phyloP scores from a whole-genome alignment of 2,329 filamentous ascomycete genomes.

The Bertia moriformis region DNA sequence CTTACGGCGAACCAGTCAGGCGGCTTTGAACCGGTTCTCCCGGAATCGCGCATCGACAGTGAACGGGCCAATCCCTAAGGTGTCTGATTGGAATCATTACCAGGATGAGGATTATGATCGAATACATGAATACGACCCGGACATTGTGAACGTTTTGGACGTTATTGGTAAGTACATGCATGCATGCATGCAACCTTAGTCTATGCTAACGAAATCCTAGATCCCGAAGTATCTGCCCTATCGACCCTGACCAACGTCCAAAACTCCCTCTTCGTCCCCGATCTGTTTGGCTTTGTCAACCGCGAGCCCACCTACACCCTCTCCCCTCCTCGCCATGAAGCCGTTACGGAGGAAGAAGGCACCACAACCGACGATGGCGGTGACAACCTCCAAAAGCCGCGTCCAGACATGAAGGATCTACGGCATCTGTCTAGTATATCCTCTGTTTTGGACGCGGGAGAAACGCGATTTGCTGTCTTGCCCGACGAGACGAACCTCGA shows the following conservation, averaged over 20 bases:
- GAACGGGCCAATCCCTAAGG: not conserved
- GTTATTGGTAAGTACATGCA: conserved; percentile 40
- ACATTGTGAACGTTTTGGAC: conserved; percentile 54
- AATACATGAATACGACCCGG: conserved; percentile 35
- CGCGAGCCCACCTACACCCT: conserved; percentile 66
- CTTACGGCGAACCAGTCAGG: not conserved
- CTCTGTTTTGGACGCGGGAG: conserved; percentile 9
- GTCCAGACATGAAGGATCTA: conserved; percentile 6
- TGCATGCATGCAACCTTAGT: too few relatives aligned
- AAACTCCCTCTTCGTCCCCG: conserved; percentile 75
- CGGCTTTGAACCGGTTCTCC: not conserved
- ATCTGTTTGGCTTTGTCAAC: conserved; percentile 63
- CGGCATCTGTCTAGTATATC: conserved; percentile 3
- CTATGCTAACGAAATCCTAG: conserved; percentile 22
- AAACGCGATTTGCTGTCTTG: conserved; percentile 50
- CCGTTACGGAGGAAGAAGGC: conserved; percentile 9
- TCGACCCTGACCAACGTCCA: conserved; percentile 80
- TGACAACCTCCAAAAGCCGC: conserved; percentile 4
- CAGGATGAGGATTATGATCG: too few relatives aligned
- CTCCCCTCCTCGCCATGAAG: conserved; percentile 27
- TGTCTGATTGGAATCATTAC: not conserved
- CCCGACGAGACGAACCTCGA: conserved; percentile 57
- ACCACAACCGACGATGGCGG: conserved; percentile 7
- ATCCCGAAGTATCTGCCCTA: conserved; percentile 70
- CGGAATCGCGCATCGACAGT: not conserved